Conservation (phyloP, 176 grass and related monocot species). For the Triticum urartu region DNA sequence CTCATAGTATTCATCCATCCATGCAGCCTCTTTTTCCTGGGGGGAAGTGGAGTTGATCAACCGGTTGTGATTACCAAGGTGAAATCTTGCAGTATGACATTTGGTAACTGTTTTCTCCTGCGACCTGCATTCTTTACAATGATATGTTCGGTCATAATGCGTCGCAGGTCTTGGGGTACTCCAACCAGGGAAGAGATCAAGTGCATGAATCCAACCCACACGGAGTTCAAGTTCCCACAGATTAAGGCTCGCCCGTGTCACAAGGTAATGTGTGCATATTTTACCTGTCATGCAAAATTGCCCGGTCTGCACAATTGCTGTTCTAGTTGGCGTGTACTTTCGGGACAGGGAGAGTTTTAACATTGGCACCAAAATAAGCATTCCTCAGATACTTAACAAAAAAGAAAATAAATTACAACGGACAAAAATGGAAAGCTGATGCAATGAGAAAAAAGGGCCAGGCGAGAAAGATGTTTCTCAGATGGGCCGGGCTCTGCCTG, state of each 20-base stretch:
- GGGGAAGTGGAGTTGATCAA: constrained; percentile 95
- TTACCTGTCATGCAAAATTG: too few species aligned
- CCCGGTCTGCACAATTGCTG: too few species aligned
- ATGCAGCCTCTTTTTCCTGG: constrained; percentile 91
- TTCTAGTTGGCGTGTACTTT: too few species aligned
- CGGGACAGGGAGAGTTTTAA: too few species aligned
- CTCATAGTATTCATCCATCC: constrained; percentile 17
- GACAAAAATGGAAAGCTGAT: too few species aligned
- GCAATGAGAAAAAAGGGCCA: too few species aligned
- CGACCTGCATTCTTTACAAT: background rate
- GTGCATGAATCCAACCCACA: constrained; percentile 97
- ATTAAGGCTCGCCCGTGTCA: constrained; percentile 91
- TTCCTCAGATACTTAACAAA: too few species aligned
- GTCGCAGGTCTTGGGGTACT: constrained; percentile 72
- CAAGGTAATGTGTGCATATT: constrained; percentile 57
- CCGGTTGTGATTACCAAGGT: constrained; percentile 97
- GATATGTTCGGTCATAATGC: constrained; percentile 32
- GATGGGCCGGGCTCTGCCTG: too few species aligned
- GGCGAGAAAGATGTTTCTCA: too few species aligned
- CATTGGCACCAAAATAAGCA: too few species aligned
- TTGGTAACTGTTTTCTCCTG: background rate
- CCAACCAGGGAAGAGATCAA: constrained; percentile 99
- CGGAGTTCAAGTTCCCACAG: constrained; percentile 84
- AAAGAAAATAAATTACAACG: too few species aligned
- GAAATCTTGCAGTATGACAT: constrained; percentile 19